Evolutionary conservation across 495 filamentous ascomycete species (phyloP).

Genomic region (Trichodelitschia bisporula): DNA sequence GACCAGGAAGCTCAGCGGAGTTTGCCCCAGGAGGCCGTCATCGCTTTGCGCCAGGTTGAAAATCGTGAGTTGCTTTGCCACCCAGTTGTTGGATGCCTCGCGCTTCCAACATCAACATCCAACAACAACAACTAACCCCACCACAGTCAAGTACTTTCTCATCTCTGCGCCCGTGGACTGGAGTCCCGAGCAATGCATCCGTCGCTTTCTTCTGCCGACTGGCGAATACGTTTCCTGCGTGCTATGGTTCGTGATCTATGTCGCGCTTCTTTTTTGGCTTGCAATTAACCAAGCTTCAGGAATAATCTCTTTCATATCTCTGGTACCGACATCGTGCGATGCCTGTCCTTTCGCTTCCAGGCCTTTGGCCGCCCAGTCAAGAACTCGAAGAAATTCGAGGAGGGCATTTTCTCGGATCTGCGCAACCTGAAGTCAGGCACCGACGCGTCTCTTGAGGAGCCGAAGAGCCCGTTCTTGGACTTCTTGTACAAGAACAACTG

Average conservation of each 20-base stretch:
- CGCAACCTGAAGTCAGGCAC: conserved; percentile 95
- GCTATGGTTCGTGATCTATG: conserved; percentile 41
- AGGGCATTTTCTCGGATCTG: conserved; percentile 96
- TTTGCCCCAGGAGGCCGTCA: conserved; percentile 86
- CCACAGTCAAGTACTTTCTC: conserved; percentile 93
- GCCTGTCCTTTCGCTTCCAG: conserved; percentile 93
- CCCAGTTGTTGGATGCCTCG: no score
- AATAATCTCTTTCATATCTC: conserved; percentile 99
- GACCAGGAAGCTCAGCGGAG: conserved; percentile 89
- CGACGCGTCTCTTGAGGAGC: conserved; percentile 96
- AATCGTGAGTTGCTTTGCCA: conserved; percentile 94
- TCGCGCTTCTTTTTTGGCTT: background rate
- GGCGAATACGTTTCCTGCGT: conserved; percentile 98
- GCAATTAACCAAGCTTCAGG: conserved; percentile 25
- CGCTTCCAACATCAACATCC: background rate
- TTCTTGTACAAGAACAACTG: conserved; percentile 99
- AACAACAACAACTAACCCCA: background rate
- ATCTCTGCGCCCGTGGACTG: conserved; percentile 97
- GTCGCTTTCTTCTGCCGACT: conserved; percentile 81
- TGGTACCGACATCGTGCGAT: conserved; percentile 95
- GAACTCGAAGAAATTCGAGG: conserved; percentile 99
- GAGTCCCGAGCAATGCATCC: conserved; percentile 88
- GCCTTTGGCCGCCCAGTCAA: conserved; percentile 95
- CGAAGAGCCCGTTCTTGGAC: conserved; percentile 93
- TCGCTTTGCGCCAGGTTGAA: conserved; percentile 93